Conservation (phyloP, 1,284 basidiomycete species). For the Apiotrichum siamense region DNA sequence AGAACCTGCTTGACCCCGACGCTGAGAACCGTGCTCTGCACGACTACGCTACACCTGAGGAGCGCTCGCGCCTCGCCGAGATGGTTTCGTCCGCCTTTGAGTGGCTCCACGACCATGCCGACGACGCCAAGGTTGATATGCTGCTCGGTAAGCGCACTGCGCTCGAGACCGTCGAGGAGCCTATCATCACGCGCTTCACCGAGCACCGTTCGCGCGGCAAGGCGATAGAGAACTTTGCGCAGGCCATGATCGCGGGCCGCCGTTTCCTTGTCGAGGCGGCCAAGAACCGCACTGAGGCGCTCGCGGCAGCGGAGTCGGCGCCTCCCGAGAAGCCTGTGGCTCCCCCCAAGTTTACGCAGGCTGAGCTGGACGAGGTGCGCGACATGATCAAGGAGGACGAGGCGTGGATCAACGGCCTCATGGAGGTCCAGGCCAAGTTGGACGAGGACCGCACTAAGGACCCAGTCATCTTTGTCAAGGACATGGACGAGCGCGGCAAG, state of each 20-base stretch:
- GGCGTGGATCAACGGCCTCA: slow-evolving; percentile 67
- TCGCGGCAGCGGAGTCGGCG: slow-evolving; percentile 48
- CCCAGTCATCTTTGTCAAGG: slow-evolving; percentile 70
- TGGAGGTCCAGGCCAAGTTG: slow-evolving; percentile 66
- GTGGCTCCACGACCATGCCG: slow-evolving; percentile 85
- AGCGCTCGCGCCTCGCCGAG: slow-evolving; percentile 61
- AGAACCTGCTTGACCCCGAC: slow-evolving; percentile 70
- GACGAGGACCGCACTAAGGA: slow-evolving; percentile 62
- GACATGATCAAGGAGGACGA: slow-evolving; percentile 68
- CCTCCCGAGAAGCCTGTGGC: slow-evolving; percentile 49
- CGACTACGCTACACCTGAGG: slow-evolving; percentile 66
- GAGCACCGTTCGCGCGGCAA: slow-evolving; percentile 71
- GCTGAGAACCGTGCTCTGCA: slow-evolving; percentile 61
- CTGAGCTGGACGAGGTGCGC: slow-evolving; percentile 72
- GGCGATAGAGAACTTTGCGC: slow-evolving; percentile 59
- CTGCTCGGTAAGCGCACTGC: slow-evolving; percentile 66
- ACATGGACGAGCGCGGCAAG: slow-evolving; percentile 75
- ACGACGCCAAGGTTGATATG: slow-evolving; percentile 67
- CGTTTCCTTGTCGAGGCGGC: slow-evolving; percentile 74
- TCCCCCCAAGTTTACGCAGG: slow-evolving; percentile 68
- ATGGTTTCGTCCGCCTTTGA: slow-evolving; percentile 64
- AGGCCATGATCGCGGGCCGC: slow-evolving; percentile 56
- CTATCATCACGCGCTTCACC: slow-evolving; percentile 75
- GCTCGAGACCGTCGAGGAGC: slow-evolving; percentile 75
- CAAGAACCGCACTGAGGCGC: slow-evolving; percentile 54